Evolutionary conservation across 2,329 filamentous ascomycete species (phyloP).

Genomic region (Leptographium wingfieldii): DNA sequence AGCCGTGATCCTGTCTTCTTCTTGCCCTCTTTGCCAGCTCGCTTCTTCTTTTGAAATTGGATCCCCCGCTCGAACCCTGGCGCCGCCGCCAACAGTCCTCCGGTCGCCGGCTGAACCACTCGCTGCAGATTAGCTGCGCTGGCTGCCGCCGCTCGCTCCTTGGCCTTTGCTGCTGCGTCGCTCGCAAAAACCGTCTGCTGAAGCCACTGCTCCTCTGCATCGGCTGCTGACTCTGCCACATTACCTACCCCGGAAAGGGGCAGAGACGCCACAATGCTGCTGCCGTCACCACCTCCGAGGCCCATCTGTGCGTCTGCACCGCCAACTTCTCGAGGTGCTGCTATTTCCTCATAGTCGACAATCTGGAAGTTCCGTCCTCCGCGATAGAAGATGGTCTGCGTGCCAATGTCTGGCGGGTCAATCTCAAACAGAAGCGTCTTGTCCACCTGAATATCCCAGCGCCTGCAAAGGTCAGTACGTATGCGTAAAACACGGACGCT

Average conservation of each 20-base stretch:
- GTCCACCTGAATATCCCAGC: slow-evolving; percentile 72
- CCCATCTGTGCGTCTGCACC: background rate
- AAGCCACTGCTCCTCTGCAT: slow-evolving; percentile 52
- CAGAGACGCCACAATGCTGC: slow-evolving; percentile 64
- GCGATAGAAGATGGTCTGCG: slow-evolving; percentile 82
- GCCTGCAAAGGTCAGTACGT: slow-evolving; percentile 14
- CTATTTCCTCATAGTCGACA: slow-evolving; percentile 88
- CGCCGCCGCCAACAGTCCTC: slow-evolving; percentile 65
- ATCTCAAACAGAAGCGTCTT: slow-evolving; percentile 77
- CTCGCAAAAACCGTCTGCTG: slow-evolving; percentile 20
- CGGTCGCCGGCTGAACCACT: slow-evolving; percentile 69
- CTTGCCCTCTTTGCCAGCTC: background rate
- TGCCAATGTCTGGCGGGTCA: slow-evolving; percentile 82
- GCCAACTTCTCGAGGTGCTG: slow-evolving; percentile 81
- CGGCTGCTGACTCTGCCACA: slow-evolving; percentile 71
- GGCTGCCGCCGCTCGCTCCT: slow-evolving; percentile 10
- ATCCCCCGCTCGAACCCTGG: slow-evolving; percentile 75
- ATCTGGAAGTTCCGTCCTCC: slow-evolving; percentile 88
- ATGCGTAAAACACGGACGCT: background rate
- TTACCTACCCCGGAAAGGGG: slow-evolving; percentile 83
- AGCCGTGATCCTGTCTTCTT: background rate
- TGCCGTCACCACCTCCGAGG: background rate
- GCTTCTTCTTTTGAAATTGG: slow-evolving; percentile 50
- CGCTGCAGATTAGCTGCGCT: slow-evolving; percentile 30
- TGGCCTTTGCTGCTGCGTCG: slow-evolving; percentile 14